A percentile compares a stretch with the other conserved stretches of the same genome.
Evolutionary conservation across 768 basidiomycete genomes (phyloP).

Genomic region (Tylopilus vinaceipallidus): DNA sequence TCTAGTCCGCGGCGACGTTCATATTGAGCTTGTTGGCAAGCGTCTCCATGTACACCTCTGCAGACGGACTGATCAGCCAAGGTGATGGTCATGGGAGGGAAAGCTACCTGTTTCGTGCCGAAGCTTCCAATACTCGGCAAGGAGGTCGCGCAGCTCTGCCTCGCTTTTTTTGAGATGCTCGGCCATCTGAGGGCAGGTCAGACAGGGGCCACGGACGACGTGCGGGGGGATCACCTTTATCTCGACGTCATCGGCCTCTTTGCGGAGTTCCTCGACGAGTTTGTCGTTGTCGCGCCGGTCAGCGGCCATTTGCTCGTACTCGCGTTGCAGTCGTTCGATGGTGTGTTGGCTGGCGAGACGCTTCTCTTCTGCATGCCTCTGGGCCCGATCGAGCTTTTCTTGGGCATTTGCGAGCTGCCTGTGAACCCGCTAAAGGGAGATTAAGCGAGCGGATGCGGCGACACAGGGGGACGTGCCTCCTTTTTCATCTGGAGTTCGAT

Average conservation of each 20-base stretch:
- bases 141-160: conserved; percentile 73
- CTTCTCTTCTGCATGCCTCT: conserved; percentile 79
- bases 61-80: conserved; percentile 5
- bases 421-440: conserved; percentile 59
- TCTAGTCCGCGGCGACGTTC: conserved; percentile 36
- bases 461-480: conserved; percentile 47
- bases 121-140: conserved; percentile 81
- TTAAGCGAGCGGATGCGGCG: neutral
- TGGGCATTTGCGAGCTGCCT: conserved; percentile 79
- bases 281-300: conserved; percentile 79
- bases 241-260: conserved; percentile 67
- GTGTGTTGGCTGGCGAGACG: conserved; percentile 68
- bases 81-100: neutral
- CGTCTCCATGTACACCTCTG: conserved; percentile 87
- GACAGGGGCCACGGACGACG: neutral
- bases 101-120: conserved; percentile 68
- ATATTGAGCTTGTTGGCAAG: conserved; percentile 78
- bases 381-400: conserved; percentile 78
- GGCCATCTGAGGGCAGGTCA: conserved; percentile 52
- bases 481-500: conserved; percentile 65
- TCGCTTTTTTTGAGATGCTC: conserved; percentile 76
- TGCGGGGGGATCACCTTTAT: conserved; percentile 45
- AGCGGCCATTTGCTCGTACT: conserved; percentile 75
- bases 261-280: conserved; percentile 72
- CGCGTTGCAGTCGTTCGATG: conserved; percentile 71